Base-by-base conservation (phyloP, 2,329 filamentous ascomycete species). In the Neophaeococcomyces mojaviensis region DNA sequence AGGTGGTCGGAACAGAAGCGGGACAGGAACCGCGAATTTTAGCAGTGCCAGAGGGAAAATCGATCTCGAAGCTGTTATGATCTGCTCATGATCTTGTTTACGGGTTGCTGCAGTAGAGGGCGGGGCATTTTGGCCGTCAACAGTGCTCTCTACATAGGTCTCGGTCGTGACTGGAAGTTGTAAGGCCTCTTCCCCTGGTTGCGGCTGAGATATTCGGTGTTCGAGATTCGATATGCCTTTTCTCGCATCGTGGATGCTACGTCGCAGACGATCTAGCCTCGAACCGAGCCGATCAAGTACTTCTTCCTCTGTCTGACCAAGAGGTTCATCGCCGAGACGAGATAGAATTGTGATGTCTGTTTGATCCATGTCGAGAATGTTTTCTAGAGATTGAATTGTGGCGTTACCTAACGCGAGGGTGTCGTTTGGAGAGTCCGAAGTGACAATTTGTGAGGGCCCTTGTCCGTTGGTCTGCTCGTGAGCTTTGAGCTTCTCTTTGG, bases 381-480 rank as follows among this genome's bases (percentile, higher is more conserved):
- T 60, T 43, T 69, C 62, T 15, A 72, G 62, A 15, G 67, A 70
- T 42, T 69, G 65, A 34, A 72, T 62, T 2, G 69, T 72, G 49
- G 67, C 66, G 46, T 71, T 68, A 10, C 68, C 66, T 4, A 69
- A 51, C 10, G 61, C 59, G 15, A 69, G 53, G 1, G 59, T 55
- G 16, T 67, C 62, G 24, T 52, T 49, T 35, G 44, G 42, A 35
- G 34, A 12, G 19, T 50, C 48, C 8, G 45, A 31, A 32, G 49
- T 41, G n/a, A 47, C 47, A 20, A 30, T 36, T 20, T 47, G 48
- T 18, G 39, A 42, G 9, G 49, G 32, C 15, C 48, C 38, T 19
- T 50, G 50, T 32, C 63, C 61, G 48, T 60, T 68, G 18, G 59
- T 59, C 45, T 68, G 61, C 42, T 68, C 63, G 31, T 70, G 5